phyloP scores from a whole-genome alignment of 495 filamentous ascomycete genomes.

The Hypomontagnella monticulosa region DNA sequence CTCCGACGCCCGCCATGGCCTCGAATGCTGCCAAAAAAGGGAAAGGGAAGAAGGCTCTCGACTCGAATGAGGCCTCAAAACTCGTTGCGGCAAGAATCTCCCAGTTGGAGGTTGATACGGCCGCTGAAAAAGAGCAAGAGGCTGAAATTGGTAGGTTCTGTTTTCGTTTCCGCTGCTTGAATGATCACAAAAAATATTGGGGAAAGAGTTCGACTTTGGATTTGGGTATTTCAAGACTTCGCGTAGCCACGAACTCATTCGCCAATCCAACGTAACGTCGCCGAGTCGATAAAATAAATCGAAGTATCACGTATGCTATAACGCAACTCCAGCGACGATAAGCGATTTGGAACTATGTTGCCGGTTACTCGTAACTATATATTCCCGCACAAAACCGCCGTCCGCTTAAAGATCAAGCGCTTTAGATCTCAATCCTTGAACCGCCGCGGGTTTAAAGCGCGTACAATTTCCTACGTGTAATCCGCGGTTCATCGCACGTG shows the following conservation, averaged over 20 bases:
- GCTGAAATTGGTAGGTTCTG: conserved; percentile 88
- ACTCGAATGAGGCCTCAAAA: conserved; percentile 87
- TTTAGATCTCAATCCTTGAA: background rate
- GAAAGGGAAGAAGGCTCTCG: conserved; percentile 73
- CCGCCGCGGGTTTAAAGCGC: background rate
- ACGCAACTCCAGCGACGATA: background rate
- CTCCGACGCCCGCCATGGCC: conserved; percentile 52
- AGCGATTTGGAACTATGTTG: conserved; percentile 6
- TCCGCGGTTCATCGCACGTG: conserved; percentile 11
- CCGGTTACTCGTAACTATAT: conserved; percentile 17
- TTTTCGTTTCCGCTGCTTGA: conserved; percentile 23
- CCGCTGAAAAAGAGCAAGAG: conserved; percentile 94
- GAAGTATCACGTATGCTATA: conserved; percentile 1
- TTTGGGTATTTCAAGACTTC: background rate
- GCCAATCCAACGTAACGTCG: conserved; percentile 9
- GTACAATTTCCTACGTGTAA: conserved; percentile 7
- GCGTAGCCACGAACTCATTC: background rate
- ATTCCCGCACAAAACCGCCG: background rate
- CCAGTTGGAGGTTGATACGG: conserved; percentile 90
- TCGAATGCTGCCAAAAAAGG: conserved; percentile 68
- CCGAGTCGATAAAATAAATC: background rate
- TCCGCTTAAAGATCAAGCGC: conserved; percentile 1
- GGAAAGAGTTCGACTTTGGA: background rate
- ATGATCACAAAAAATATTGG: background rate
- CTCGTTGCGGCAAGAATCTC: conserved; percentile 92